Base-by-base conservation (phyloP, 768 basidiomycete genomes). In the Kwoniella botswanensis region DNA sequence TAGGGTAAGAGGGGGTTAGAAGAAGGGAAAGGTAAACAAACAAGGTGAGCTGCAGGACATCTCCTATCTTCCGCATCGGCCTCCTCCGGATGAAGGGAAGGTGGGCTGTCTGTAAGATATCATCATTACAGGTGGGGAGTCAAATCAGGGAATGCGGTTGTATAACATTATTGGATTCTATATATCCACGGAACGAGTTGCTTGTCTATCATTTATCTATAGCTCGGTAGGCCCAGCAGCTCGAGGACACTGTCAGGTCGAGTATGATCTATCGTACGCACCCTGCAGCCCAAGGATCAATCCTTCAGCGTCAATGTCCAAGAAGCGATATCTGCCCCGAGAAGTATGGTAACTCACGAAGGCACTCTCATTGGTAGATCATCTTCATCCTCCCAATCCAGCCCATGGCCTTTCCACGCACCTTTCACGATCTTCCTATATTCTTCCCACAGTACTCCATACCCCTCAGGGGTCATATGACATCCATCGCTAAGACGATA, bases 391-490 rank as follows among this genome's bases (percentile, higher is more conserved):
- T 77, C 74, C 67, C 69, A 76, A 53, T 80, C 78, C 24, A 82
- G 63, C 1, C 78, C 81, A 15, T 75, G 67, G 29, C 71, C 73
- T 44, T 73, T 70, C 69, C 76, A 79, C 10, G 74, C 50, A 2
- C 68, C 70, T 4, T 76, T 66, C 46, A 81, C 58, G 18, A 74
- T 46, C 22, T 63, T 35, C 9, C 24, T 17, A n/a, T 75, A 50
- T n/a, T 60, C 43, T 13, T 63, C 42, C 74, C 72, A 76, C 0
- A 92, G 77, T 77, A 92, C 91, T 81, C 86, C 81, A 75, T 94
- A 94, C n/a, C 92, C 94, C 2, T 83, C 86, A 17, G 82, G 86
- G 64, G 88, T 92, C 76, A 93, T 82, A 82, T 97, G 94, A 64
- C 96, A 83, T 2, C 94, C 94, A 79, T 97, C 94, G 53, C 78